These are phyloP conservation scores for Parathielavia appendiculata DNA, from an alignment of 495 filamentous ascomycete genomes.

Conservation along the genomic window DNA sequence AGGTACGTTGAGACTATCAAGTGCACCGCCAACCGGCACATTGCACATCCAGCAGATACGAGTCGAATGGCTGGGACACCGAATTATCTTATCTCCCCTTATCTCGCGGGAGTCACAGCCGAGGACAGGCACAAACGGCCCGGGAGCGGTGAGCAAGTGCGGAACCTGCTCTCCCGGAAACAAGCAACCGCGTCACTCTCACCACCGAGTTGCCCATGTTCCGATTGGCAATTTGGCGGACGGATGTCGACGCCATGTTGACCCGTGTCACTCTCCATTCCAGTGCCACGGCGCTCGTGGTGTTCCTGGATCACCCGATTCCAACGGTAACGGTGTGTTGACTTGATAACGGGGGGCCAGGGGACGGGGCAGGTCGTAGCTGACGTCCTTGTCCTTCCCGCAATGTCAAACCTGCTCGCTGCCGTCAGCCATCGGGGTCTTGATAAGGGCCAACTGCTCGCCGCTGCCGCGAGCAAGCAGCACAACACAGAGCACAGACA, in stretches of 20 bases:
- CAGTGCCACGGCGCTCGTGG: conserved; percentile 22
- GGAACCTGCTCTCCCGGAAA: conserved; percentile 26
- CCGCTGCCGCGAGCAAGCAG: conserved; percentile 5
- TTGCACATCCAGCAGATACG: conserved; percentile 2
- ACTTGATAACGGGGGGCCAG: conserved; percentile 19
- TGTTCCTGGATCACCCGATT: conserved; percentile 24
- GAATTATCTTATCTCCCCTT: conserved; percentile 13
- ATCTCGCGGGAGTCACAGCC: conserved; percentile 9
- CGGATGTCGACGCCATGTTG: conserved; percentile 20
- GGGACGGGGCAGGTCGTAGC: conserved; percentile 1
- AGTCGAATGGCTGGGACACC: background rate
- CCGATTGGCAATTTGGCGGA: conserved; percentile 16
- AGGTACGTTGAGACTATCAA: conserved; percentile 6
- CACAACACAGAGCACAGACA: too few species aligned
- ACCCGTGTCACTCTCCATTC: conserved; percentile 25
- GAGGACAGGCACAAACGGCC: background rate
- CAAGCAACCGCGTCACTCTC: conserved; percentile 11
- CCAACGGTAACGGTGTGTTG: conserved; percentile 21
- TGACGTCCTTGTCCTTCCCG: conserved; percentile 16
- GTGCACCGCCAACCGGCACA: background rate
- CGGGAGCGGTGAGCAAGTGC: conserved; percentile 20
- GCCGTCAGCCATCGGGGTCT: conserved; percentile 16
- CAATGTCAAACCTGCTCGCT: conserved; percentile 17
- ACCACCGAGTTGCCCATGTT: conserved; percentile 11
- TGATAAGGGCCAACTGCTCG: conserved; percentile 19